Conservation (phyloP, 306 rosid species). For the Lathyrus oleraceus region DNA sequence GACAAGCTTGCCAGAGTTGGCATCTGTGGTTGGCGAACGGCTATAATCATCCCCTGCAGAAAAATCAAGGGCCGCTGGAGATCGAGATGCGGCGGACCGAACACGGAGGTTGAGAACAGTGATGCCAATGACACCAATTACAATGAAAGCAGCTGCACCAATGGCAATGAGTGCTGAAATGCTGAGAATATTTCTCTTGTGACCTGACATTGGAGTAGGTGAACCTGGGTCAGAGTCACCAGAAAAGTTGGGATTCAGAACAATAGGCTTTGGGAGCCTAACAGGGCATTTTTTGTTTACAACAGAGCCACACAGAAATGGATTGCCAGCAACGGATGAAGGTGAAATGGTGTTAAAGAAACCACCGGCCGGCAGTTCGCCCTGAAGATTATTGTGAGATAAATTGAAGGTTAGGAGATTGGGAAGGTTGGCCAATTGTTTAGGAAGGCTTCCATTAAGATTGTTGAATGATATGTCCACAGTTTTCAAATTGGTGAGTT, state of each 20-base stretch:
- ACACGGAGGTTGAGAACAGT: slow-evolving; percentile 91
- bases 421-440: slow-evolving; percentile 87
- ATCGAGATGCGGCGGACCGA: slow-evolving; percentile 55
- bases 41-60: slow-evolving; percentile 92
- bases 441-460: slow-evolving; percentile 78
- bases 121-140: slow-evolving; percentile 88
- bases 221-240: slow-evolving; percentile 55
- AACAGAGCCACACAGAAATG: slow-evolving; percentile 84
- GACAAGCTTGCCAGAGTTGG: slow-evolving; percentile 95
- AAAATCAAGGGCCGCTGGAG: slow-evolving; percentile 63
- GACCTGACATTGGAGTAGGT: slow-evolving; percentile 58
- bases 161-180: slow-evolving; percentile 97
- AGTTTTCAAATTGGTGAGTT: slow-evolving; percentile 62
- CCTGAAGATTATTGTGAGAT: slow-evolving; percentile 90
- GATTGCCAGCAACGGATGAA: slow-evolving; percentile 74
- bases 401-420: slow-evolving; percentile 74
- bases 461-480: slow-evolving; percentile 82
- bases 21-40: slow-evolving; percentile 86
- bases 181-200: slow-evolving; percentile 88
- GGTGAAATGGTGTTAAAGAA: slow-evolving; percentile 91
- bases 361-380: slow-evolving; percentile 89
- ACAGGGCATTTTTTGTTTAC: slow-evolving; percentile 83
- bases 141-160: slow-evolving; percentile 94
- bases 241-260: slow-evolving; percentile 86
- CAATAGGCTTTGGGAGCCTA: slow-evolving; percentile 94